These are phyloP conservation scores for Xylariales sp. DNA, from an alignment of 2,329 filamentous ascomycete genomes.

Conservation along the genomic window DNA sequence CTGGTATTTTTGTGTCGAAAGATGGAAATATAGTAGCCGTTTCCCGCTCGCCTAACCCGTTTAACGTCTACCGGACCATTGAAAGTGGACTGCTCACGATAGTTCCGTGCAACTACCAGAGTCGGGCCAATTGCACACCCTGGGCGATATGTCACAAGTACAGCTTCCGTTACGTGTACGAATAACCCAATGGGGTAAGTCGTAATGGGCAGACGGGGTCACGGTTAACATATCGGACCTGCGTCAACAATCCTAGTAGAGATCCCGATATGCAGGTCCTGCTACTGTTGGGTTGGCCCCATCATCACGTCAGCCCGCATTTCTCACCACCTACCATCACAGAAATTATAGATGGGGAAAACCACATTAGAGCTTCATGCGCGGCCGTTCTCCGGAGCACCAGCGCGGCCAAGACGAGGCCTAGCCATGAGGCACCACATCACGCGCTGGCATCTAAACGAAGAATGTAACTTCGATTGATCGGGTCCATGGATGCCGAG, in stretches of 20 bases:
- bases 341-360: constrained; percentile 2
- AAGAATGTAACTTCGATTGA: constrained; percentile 20
- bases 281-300: constrained; percentile 2
- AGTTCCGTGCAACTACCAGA: constrained; percentile 4
- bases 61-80: constrained; percentile 11
- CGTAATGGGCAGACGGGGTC: constrained; percentile 1
- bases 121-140: constrained; percentile 24
- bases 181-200: constrained; percentile 18
- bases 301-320: constrained; percentile 31
- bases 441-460: constrained; percentile 13
- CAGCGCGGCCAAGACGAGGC: constrained; percentile 14
- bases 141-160: constrained; percentile 24
- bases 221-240: constrained; percentile 26
- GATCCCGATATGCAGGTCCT: constrained; percentile 29
- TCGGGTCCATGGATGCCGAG: constrained; percentile 8
- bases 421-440: not conserved
- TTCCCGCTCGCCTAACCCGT: constrained; percentile 6
- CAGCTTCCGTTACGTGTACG: constrained; percentile 8
- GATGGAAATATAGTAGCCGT: not conserved
- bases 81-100: constrained; percentile 29
- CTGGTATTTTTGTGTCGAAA: constrained; percentile 11
- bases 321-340: not conserved
- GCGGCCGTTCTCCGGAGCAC: constrained; percentile 26
- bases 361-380: constrained; percentile 1
- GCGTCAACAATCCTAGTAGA: constrained; percentile 25